phyloP scores from a whole-genome alignment of 1,284 basidiomycete species.

The Entoloma clypeatum region DNA sequence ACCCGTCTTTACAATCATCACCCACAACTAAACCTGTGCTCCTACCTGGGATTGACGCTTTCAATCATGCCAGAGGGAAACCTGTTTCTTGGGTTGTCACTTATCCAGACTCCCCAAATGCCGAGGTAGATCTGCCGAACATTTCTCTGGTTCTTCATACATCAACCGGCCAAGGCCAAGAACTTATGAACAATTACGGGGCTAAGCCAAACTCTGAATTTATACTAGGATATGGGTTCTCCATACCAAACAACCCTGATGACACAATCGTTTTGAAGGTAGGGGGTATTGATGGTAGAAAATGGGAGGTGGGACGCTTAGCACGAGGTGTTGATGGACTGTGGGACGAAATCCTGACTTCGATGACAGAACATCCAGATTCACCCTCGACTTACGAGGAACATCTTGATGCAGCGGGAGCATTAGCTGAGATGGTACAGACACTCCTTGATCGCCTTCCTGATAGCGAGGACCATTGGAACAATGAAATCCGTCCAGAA shows the following conservation, averaged over 20 bases:
- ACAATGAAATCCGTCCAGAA: conserved; percentile 40
- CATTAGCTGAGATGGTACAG: conserved; percentile 62
- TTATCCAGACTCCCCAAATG: conserved; percentile 25
- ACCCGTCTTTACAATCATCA: conserved; percentile 48
- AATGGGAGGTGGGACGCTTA: conserved; percentile 61
- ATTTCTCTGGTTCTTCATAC: conserved; percentile 49
- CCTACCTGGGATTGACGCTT: conserved; percentile 78
- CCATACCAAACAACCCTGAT: conserved; percentile 71
- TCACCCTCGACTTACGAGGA: conserved; percentile 47
- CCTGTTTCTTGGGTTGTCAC: conserved; percentile 78
- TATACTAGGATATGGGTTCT: conserved; percentile 86
- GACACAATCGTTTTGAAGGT: conserved; percentile 81
- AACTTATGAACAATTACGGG: conserved; percentile 90
- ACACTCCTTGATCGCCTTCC: conserved; percentile 53
- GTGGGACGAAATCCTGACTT: conserved; percentile 52
- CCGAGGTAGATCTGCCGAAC: conserved; percentile 17
- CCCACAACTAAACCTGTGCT: conserved; percentile 69
- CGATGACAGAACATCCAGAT: conserved; percentile 36
- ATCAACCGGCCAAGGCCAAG: conserved; percentile 38
- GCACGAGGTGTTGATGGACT: conserved; percentile 54
- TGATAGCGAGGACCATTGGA: conserved; percentile 14
- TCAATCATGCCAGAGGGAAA: conserved; percentile 75
- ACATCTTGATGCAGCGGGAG: conserved; percentile 60
- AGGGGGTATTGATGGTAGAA: conserved; percentile 44
- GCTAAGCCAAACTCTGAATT: conserved; percentile 84